phyloP scores from a whole-genome alignment of 345 rosid species.

The Ceriops zippeliana region DNA sequence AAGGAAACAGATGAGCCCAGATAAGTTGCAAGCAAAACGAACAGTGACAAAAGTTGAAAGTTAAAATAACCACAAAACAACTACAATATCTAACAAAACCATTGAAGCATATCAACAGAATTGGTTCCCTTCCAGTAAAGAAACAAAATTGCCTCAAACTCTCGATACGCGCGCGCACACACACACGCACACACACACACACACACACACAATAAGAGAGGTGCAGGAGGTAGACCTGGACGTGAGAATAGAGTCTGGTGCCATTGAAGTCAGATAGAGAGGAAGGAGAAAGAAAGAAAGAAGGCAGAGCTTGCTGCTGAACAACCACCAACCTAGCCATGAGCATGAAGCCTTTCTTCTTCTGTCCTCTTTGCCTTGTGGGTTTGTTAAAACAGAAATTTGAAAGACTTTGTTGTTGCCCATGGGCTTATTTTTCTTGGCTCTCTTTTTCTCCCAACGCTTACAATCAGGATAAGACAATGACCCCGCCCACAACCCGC shows the following conservation, averaged over 20 bases:
- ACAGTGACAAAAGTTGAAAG: not conserved
- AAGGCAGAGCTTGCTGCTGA: conserved; percentile 67
- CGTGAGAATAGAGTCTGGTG: conserved; percentile 55
- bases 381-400: conserved; percentile 15
- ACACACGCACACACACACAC: not conserved
- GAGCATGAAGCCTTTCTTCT: conserved; percentile 14
- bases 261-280: conserved; percentile 90
- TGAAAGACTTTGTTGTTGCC: conserved; percentile 13
- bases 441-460: conserved; percentile 8
- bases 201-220: not conserved
- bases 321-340: conserved; percentile 69
- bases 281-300: conserved; percentile 66
- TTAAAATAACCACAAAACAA: not conserved
- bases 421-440: conserved; percentile 8
- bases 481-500: conserved; percentile 26
- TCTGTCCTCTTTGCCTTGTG: conserved; percentile 14
- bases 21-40: too few relatives aligned
- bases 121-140: not conserved
- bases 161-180: not conserved
- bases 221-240: conserved; percentile 47
- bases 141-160: not conserved
- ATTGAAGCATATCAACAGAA: not conserved
- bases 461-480: conserved; percentile 37
- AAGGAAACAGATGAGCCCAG: not conserved
- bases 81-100: not conserved